Evolutionary conservation across 2,329 filamentous ascomycete genomes (phyloP), one percentile per base, ranked within the genome.

Genomic region (Paecilomyces formosus): DNA sequence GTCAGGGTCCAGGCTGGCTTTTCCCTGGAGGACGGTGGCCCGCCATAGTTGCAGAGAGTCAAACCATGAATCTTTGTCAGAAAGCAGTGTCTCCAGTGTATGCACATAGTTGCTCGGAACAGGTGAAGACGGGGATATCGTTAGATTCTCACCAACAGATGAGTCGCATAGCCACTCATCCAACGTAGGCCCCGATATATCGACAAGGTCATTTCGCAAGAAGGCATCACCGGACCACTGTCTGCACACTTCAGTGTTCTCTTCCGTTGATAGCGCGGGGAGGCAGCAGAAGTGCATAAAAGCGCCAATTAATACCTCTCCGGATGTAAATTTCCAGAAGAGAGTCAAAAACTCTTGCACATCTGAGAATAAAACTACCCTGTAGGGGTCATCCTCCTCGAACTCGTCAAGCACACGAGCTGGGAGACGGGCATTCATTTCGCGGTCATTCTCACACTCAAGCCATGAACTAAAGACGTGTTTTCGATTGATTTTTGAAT

Each of bases 351-450:
- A 79, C 0, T 83, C 79, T 61, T 85, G 76, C 21, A 97, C 78
- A 69, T 97, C 94, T 0, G 85, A 83, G 64, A 87, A 92, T 67
- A 97, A 83, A 53, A 96, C 83, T 3, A 94, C 84, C 35, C 92
- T 83, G 64, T 89, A 96, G 0, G 91, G 89, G 66, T 97, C 93
- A 59, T 92, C 88, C 62, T 90, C 88, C 15, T 82, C 83, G 1
- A 84, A 81, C 26, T 91, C 86, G 69, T 97, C 91, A 60, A 88
- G 78, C 0, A 88, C 88, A 54, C 89, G 84, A 15, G 89, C 89
- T 5, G 92, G 90, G 58, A 86, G 76, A 49, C 76, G 78, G 8
- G 87, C 79, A 50, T 75, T 74, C 13, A 67, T 61, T 1, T 78
- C 76, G 28, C 75, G 76, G 11, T 76, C 72, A n/a, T 71, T 68